Evolutionary conservation across 1,139 yeast genomes (phyloP).

Genomic region (Ogataea hybrid): DNA sequence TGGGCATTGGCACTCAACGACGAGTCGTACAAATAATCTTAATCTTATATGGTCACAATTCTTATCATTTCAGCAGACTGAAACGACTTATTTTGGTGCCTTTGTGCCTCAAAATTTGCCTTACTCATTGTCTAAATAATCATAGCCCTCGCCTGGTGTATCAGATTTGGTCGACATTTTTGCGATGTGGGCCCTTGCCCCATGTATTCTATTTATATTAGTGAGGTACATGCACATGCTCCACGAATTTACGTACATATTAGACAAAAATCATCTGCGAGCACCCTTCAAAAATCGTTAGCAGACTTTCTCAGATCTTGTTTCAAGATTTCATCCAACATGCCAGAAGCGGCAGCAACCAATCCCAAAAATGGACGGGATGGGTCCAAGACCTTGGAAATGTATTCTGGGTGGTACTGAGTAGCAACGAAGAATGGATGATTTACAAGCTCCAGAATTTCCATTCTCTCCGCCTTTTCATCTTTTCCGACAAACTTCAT

Average conservation of each 20-base stretch:
- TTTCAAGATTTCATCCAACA: slow-evolving; percentile 59
- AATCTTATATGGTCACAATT: too few relatives aligned
- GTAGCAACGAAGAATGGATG: slow-evolving; percentile 95
- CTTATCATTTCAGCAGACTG: too few relatives aligned
- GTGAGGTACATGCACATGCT: slow-evolving; percentile 6
- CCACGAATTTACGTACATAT: slow-evolving; percentile 5
- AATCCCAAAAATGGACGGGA: slow-evolving; percentile 95
- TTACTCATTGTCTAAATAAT: too few relatives aligned
- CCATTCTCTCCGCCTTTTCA: slow-evolving; percentile 90
- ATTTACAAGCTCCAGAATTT: slow-evolving; percentile 71
- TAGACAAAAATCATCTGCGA: neutral
- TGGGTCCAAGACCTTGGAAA: slow-evolving; percentile 94
- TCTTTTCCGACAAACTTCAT: slow-evolving; percentile 91
- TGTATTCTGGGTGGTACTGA: slow-evolving; percentile 97
- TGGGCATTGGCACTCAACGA: too few relatives aligned
- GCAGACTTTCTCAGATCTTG: slow-evolving; percentile 30
- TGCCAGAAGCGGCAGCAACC: slow-evolving; percentile 89
- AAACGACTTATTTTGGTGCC: too few relatives aligned
- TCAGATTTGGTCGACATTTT: neutral
- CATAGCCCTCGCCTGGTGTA: too few relatives aligned
- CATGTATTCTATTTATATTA: slow-evolving; percentile 6
- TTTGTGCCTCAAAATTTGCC: too few relatives aligned
- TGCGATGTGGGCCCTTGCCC: slow-evolving; percentile 13
- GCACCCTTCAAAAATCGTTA: slow-evolving; percentile 29
- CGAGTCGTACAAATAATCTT: too few relatives aligned